Conservation (phyloP, 805 yeast genomes). For the Barnettozyma wickerhamii region DNA sequence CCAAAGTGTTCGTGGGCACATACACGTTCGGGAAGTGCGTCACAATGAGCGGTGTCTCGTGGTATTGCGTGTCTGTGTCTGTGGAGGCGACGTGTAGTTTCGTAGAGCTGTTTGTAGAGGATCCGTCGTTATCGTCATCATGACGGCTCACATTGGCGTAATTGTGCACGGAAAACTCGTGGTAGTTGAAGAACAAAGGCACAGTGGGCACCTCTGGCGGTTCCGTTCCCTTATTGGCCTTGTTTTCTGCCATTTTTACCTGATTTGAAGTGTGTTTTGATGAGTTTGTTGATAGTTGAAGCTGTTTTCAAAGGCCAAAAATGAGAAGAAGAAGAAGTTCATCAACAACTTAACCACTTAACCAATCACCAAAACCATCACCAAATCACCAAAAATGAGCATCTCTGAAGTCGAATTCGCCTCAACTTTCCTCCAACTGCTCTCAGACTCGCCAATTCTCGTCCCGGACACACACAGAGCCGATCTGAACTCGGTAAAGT, state of each 20-base stretch:
- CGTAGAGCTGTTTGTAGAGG: not conserved
- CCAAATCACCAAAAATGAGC: slow-evolving; percentile 9
- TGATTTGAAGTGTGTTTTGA: not conserved
- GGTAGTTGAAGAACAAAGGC: slow-evolving; percentile 58
- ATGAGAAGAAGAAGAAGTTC: too few relatives aligned
- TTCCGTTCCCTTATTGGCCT: slow-evolving; percentile 15
- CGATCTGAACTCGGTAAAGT: slow-evolving; percentile 31
- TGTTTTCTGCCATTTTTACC: slow-evolving; percentile 4
- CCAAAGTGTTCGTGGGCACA: slow-evolving; percentile 28
- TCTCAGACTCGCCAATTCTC: slow-evolving; percentile 13
- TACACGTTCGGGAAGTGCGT: slow-evolving; percentile 68
- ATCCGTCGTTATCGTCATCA: not conserved
- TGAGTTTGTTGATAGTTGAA: too few relatives aligned
- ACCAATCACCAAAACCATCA: not conserved
- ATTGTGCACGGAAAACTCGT: slow-evolving; percentile 46
- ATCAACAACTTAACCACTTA: too few relatives aligned
- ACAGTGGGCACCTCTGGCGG: slow-evolving; percentile 19
- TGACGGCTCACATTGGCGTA: slow-evolving; percentile 22
- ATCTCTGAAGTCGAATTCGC: slow-evolving; percentile 19
- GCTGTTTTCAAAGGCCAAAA: too few relatives aligned
- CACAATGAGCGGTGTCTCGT: slow-evolving; percentile 38
- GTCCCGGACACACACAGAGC: slow-evolving; percentile 26
- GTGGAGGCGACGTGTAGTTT: not conserved
- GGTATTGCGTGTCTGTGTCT: slow-evolving; percentile 6
- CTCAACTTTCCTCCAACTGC: slow-evolving; percentile 15